These are phyloP conservation scores for Nitzschia sp. DNA, from an alignment of 108 stramenopile species.

Conservation along the genomic window DNA sequence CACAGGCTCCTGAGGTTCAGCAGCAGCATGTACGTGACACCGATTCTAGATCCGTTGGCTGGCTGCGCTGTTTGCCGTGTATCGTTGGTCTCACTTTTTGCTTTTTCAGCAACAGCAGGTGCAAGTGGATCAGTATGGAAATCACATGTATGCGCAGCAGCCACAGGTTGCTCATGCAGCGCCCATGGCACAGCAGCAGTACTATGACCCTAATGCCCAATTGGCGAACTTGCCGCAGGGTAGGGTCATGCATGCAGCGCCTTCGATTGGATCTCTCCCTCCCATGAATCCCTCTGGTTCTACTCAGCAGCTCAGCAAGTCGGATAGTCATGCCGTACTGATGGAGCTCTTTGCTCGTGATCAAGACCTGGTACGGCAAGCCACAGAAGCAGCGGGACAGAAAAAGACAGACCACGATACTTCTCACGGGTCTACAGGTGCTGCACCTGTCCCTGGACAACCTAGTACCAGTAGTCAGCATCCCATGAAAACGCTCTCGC, in stretches of 20 bases:
- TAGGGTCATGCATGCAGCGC: constrained; percentile 15
- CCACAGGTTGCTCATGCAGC: constrained; percentile 21
- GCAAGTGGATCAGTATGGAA: constrained; percentile 51
- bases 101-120: constrained; percentile 6
- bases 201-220: constrained; percentile 40
- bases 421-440: constrained; percentile 5
- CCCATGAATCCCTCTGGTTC: constrained; percentile 20
- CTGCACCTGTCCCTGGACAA: constrained; percentile 20
- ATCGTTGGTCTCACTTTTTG: not conserved
- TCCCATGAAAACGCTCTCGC: constrained; percentile 55
- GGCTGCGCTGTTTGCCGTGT: not conserved
- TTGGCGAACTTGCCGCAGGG: constrained; percentile 1
- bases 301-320: constrained; percentile 59
- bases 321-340: constrained; percentile 86
- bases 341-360: constrained; percentile 92
- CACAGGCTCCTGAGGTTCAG: constrained; percentile 28
- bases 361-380: constrained; percentile 87
- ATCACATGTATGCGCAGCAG: constrained; percentile 37
- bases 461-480: constrained; percentile 36
- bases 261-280: constrained; percentile 43
- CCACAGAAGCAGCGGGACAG: constrained; percentile 50
- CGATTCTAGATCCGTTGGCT: not conserved
- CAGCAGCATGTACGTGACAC: constrained; percentile 13
- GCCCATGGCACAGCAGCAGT: constrained; percentile 29
- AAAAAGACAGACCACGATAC: constrained; percentile 22